Evolutionary conservation across 2,329 filamentous ascomycete species (phyloP).

Genomic region (Diatrype stigma): DNA sequence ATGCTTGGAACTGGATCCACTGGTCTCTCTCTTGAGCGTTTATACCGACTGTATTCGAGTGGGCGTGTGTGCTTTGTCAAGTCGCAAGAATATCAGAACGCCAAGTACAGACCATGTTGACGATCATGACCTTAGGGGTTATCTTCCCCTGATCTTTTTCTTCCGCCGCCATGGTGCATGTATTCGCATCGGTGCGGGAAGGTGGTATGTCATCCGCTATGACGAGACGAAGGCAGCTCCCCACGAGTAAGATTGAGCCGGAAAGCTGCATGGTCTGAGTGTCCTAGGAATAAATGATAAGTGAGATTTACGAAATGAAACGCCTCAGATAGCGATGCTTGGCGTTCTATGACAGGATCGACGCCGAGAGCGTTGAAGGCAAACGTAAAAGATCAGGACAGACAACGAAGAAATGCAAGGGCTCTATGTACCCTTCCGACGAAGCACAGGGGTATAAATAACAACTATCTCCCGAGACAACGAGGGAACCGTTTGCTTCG

Average conservation of each 20-base stretch:
- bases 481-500: too few relatives aligned
- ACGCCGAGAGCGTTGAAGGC: too few relatives aligned
- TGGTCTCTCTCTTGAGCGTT: too few relatives aligned
- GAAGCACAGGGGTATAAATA: too few relatives aligned
- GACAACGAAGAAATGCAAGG: too few relatives aligned
- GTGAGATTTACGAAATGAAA: not conserved
- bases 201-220: not conserved
- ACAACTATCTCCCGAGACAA: too few relatives aligned
- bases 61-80: slow-evolving; percentile 12
- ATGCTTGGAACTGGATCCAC: too few relatives aligned
- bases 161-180: not conserved
- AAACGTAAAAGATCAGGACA: too few relatives aligned
- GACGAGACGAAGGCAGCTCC: not conserved
- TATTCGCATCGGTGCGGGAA: not conserved
- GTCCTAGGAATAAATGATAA: not conserved
- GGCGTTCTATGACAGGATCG: not conserved
- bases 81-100: not conserved
- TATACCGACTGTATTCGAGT: too few relatives aligned
- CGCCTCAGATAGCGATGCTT: not conserved
- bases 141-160: slow-evolving; percentile 26
- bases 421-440: too few relatives aligned
- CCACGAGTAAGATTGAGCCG: not conserved
- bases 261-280: not conserved
- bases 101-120: slow-evolving; percentile 51
- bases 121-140: slow-evolving; percentile 57